Percentiles rank a stretch among this genome's conserved stretches.
Conservation (phyloP, 352 stramenopile species). For the Phytophthora hybrid region DNA sequence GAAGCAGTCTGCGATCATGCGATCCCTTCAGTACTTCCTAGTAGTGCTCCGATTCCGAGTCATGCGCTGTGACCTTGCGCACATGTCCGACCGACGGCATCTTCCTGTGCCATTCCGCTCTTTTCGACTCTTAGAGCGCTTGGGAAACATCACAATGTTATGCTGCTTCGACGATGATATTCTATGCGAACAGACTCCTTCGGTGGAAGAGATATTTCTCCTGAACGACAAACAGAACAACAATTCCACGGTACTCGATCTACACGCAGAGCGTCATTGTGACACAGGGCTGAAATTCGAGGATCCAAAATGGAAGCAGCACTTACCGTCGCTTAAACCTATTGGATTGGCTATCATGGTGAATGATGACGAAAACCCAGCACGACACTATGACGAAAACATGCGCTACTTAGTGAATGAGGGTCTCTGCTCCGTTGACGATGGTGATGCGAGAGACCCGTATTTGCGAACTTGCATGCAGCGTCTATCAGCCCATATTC, state of each 20-base stretch:
- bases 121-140: constrained; percentile 80
- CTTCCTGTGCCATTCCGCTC: constrained; percentile 76
- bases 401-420: constrained; percentile 84
- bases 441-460: constrained; percentile 44
- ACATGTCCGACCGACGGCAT: constrained; percentile 48
- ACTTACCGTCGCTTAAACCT: constrained; percentile 82
- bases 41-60: constrained; percentile 74
- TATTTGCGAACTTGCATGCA: constrained; percentile 76
- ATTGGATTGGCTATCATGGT: constrained; percentile 84
- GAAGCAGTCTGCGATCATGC: constrained; percentile 70
- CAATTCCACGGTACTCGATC: constrained; percentile 75
- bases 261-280: constrained; percentile 77
- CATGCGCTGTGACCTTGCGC: constrained; percentile 59
- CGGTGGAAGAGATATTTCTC: constrained; percentile 87
- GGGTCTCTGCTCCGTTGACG: constrained; percentile 32
- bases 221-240: constrained; percentile 76
- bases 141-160: constrained; percentile 88
- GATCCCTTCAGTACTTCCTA: constrained; percentile 80
- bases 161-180: constrained; percentile 92
- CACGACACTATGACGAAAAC: constrained; percentile 65
- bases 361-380: constrained; percentile 80
- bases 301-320: constrained; percentile 84
- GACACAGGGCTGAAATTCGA: constrained; percentile 88
- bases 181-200: constrained; percentile 81
- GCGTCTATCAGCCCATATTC: constrained; percentile 81